Evolutionary conservation across 768 basidiomycete genomes (phyloP).

Genomic region (Neoboletus subvelutipes): DNA sequence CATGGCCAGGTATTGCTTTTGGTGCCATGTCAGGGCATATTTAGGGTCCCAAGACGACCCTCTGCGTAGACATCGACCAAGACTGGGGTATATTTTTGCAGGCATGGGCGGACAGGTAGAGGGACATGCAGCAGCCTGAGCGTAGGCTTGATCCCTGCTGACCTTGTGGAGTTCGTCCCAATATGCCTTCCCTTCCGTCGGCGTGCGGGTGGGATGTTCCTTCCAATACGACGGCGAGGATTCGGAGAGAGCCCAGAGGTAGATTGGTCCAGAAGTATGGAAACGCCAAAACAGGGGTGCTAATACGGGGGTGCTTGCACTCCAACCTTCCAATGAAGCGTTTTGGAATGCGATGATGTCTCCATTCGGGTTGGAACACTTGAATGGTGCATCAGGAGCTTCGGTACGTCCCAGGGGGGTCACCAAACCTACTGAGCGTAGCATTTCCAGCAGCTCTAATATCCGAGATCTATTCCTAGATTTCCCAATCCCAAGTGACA

Average conservation of each 20-base stretch:
- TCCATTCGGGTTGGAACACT: conserved; percentile 42
- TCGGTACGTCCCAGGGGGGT: conserved; percentile 53
- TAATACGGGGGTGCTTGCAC: conserved; percentile 40
- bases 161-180: conserved; percentile 59
- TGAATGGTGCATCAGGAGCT: conserved; percentile 43
- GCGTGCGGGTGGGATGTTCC: conserved; percentile 41
- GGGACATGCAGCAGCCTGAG: conserved; percentile 20
- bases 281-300: conserved; percentile 69
- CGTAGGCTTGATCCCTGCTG: conserved; percentile 39
- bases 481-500: conserved; percentile 55
- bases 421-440: conserved; percentile 57
- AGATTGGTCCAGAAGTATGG: conserved; percentile 51
- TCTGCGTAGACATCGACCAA: conserved; percentile 57
- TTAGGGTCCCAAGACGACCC: conserved; percentile 55
- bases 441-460: conserved; percentile 57
- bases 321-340: conserved; percentile 45
- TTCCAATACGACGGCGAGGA: conserved; percentile 55
- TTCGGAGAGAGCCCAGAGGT: conserved; percentile 58
- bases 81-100: conserved; percentile 27
- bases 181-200: conserved; percentile 43
- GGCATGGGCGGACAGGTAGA: conserved; percentile 21
- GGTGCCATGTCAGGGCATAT: conserved; percentile 67
- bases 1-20: conserved; percentile 61
- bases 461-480: conserved; percentile 59
- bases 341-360: conserved; percentile 49